phyloP scores from a whole-genome alignment of 352 stramenopile species.

The Pythium scleroteichum region DNA sequence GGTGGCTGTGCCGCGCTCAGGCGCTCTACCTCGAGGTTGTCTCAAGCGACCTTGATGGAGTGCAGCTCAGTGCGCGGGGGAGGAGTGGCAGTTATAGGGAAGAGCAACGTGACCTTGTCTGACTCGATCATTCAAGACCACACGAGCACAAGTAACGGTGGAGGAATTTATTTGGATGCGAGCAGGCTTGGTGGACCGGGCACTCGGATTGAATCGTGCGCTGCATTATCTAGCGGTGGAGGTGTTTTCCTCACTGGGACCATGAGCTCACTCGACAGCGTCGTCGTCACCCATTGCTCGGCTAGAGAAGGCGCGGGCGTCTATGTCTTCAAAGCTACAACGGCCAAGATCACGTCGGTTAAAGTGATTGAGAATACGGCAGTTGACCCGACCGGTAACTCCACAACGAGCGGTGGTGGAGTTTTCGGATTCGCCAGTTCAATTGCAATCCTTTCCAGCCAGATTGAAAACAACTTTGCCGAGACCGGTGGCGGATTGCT shows the following conservation, averaged over 20 bases:
- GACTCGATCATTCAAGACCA: conserved; percentile 9
- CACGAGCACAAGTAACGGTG: conserved; percentile 1
- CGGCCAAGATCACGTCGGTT: conserved; percentile 1
- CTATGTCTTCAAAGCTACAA: conserved; percentile 7
- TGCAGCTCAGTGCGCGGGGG: conserved; percentile 8
- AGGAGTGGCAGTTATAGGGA: conserved; percentile 10
- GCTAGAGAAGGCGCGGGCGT: conserved; percentile 2
- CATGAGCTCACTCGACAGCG: neutral
- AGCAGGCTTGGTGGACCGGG: conserved; percentile 12
- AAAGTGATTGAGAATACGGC: neutral
- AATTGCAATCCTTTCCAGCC: too few relatives aligned
- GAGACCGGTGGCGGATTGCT: conserved; percentile 13
- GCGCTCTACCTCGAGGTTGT: conserved; percentile 6
- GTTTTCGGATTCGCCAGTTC: neutral
- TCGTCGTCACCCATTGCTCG: neutral
- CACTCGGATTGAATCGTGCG: conserved; percentile 1
- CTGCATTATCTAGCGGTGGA: conserved; percentile 3
- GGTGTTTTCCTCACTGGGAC: conserved; percentile 16
- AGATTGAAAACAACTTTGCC: conserved; percentile 10
- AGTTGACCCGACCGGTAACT: neutral
- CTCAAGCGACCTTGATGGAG: neutral
- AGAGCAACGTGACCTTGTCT: conserved; percentile 6
- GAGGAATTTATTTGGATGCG: conserved; percentile 19
- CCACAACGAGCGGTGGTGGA: neutral
- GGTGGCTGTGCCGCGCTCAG: conserved; percentile 19